Base-by-base conservation (phyloP, 2,329 filamentous ascomycete species). In the Pseudogymnoascus sp. region DNA sequence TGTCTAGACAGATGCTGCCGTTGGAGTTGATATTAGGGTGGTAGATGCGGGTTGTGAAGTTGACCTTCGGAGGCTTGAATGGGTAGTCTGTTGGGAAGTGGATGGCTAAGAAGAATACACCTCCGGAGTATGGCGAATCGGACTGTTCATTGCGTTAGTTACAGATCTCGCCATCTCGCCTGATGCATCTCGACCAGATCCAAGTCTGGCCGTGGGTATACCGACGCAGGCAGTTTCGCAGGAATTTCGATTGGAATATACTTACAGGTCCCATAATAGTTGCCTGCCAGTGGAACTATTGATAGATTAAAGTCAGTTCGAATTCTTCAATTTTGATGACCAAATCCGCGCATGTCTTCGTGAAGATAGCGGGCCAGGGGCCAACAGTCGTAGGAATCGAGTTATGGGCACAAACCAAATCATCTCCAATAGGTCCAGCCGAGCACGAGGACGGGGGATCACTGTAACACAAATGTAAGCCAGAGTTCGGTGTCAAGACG, bases 21-120 rank as follows among this genome's bases (percentile, higher is more conserved):
- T 97, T 97, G 70, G 91, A 96, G 87, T 99, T 99, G 91, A 99
- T 99, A 82, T 99, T 99, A 73, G 94, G 94, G 82, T 99, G 94
- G 78, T 99, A 99, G 82, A 99, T 97, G 76, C 93, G 90, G 69
- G 94, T 99, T 72, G 92, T 97, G 85, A 99, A 99, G 89, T 97
- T 97, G 80, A 99, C 92, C 86, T 99, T 99, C 71, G 94, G 94
- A 67, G 94, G 94, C 89, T 99, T 99, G 85, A 99, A 99, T 44
- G 94, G 94, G 80, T 99, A 99, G 84, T 99, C 94, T 84, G 94
- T 99, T 70, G 94, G 94, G 84, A 99, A 97, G 81, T 97, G 92
- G 75, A 99, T 99, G 71, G 90, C 88, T 70, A 99, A 86, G 87
- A 99, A 99, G 85, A 99, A 99, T 72, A 99, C 93, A 75, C 94